Conservation (phyloP, 495 filamentous ascomycete genomes). For the Xylaria intraflava region DNA sequence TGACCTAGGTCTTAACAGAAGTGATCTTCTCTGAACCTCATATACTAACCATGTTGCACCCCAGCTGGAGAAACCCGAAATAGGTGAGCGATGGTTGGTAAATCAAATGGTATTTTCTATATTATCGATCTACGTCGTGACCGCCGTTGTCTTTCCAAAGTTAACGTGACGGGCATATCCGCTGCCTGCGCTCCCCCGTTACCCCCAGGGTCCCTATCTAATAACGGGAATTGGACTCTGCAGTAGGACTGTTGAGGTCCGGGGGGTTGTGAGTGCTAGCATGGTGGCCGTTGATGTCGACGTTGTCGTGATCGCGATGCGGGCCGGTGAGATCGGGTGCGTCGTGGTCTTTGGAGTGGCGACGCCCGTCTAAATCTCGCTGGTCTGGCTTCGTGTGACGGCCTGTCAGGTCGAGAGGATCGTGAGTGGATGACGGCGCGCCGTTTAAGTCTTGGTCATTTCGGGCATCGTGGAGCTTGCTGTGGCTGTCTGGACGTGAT, state of each 20-base stretch:
- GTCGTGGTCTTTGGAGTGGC: background rate
- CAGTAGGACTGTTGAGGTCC: constrained; percentile 6
- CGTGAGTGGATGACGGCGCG: background rate
- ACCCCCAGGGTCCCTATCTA: background rate
- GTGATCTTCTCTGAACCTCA: too few relatives aligned
- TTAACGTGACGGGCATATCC: constrained; percentile 1
- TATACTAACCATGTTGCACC: too few relatives aligned
- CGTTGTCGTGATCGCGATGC: background rate
- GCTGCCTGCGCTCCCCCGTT: background rate
- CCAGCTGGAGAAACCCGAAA: too few relatives aligned
- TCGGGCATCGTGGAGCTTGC: background rate
- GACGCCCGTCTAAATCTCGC: constrained; percentile 1
- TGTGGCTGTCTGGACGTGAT: background rate
- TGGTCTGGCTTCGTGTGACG: background rate
- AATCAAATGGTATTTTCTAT: background rate
- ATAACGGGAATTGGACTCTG: background rate
- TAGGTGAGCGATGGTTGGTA: too few relatives aligned
- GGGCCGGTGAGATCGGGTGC: constrained; percentile 6
- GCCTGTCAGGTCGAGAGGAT: constrained; percentile 1
- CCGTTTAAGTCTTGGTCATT: constrained; percentile 4
- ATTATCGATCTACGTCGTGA: constrained; percentile 1
- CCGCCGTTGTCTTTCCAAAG: background rate
- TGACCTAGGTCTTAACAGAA: too few relatives aligned
- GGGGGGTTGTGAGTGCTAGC: constrained; percentile 4
- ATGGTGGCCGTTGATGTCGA: constrained; percentile 7